Conservation (phyloP, 1,284 basidiomycete species). For the Tausonia pullulans region DNA sequence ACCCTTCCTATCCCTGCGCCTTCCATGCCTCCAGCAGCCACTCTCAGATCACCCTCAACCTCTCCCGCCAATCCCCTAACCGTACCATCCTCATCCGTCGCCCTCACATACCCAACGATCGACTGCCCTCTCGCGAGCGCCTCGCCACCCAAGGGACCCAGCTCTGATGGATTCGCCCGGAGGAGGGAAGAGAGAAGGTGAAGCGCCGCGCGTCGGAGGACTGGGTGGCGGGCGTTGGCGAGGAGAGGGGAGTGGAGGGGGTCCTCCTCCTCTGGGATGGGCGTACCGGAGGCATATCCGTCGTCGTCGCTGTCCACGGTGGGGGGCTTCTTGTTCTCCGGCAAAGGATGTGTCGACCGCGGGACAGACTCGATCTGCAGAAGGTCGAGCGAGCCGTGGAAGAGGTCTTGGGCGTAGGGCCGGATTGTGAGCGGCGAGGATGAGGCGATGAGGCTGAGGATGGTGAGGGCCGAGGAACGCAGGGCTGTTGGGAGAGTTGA, state of each 20-base stretch:
- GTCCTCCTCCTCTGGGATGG: slow-evolving; percentile 9
- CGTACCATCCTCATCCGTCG: slow-evolving; percentile 59
- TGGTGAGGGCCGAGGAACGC: slow-evolving; percentile 68
- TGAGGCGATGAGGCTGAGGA: slow-evolving; percentile 61
- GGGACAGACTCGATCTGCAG: slow-evolving; percentile 59
- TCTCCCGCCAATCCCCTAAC: slow-evolving; percentile 71
- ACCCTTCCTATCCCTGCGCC: background rate
- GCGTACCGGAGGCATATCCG: slow-evolving; percentile 16
- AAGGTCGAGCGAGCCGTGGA: slow-evolving; percentile 59
- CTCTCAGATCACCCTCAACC: slow-evolving; percentile 27
- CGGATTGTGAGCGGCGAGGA: slow-evolving; percentile 52
- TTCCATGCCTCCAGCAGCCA: no score
- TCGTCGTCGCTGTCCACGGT: slow-evolving; percentile 18
- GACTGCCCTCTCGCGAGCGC: slow-evolving; percentile 46
- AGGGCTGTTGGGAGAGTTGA: slow-evolving; percentile 54
- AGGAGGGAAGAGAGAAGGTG: slow-evolving; percentile 46
- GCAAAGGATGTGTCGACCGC: slow-evolving; percentile 16
- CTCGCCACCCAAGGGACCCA: slow-evolving; percentile 26
- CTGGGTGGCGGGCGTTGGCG: slow-evolving; percentile 52
- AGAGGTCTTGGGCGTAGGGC: slow-evolving; percentile 51
- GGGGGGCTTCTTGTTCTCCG: slow-evolving; percentile 17
- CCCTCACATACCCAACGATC: slow-evolving; percentile 58
- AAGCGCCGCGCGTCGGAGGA: slow-evolving; percentile 67
- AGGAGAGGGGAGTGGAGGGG: slow-evolving; percentile 1
- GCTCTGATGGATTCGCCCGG: background rate